phyloP scores from a whole-genome alignment of 2,329 filamentous ascomycete genomes.

The Ciborinia camelliae region DNA sequence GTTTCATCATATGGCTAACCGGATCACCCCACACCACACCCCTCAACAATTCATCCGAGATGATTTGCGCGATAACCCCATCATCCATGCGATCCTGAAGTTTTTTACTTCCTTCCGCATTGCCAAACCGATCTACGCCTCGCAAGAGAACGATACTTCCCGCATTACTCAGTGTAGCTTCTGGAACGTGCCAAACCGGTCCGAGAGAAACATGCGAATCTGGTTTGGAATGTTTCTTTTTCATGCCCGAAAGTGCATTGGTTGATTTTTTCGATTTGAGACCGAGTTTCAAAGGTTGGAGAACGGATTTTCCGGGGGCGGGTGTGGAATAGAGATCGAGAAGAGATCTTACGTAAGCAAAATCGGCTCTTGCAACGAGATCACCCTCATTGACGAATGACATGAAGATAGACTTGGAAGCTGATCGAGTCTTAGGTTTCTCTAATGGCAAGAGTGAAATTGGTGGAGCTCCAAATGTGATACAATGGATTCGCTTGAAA shows the following conservation, averaged over 20 bases:
- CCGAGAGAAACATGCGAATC: slow-evolving; percentile 29
- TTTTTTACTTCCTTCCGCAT: slow-evolving; percentile 41
- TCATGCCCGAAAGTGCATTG: slow-evolving; percentile 25
- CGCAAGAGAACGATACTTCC: slow-evolving; percentile 67
- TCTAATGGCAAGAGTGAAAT: slow-evolving; percentile 67
- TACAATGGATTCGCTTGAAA: slow-evolving; percentile 78
- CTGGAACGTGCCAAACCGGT: slow-evolving; percentile 62
- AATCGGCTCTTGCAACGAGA: slow-evolving; percentile 73
- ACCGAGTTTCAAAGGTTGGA: slow-evolving; percentile 23
- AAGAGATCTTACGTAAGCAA: slow-evolving; percentile 68
- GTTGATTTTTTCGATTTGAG: slow-evolving; percentile 26
- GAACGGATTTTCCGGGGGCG: slow-evolving; percentile 24
- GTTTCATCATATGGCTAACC: slow-evolving; percentile 72
- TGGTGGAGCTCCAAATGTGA: slow-evolving; percentile 82
- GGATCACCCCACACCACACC: slow-evolving; percentile 78
- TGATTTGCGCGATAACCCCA: slow-evolving; percentile 65
- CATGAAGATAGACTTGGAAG: slow-evolving; percentile 69
- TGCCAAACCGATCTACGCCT: slow-evolving; percentile 43
- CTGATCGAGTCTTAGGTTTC: slow-evolving; percentile 50
- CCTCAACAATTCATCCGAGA: slow-evolving; percentile 65
- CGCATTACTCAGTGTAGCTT: slow-evolving; percentile 64
- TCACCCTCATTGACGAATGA: slow-evolving; percentile 85
- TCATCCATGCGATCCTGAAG: slow-evolving; percentile 51
- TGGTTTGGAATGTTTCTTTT: slow-evolving; percentile 29
- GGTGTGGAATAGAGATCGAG: slow-evolving; percentile 67